Evolutionary conservation across 768 basidiomycete species (phyloP).

Genomic region (Calocybe cyanea): DNA sequence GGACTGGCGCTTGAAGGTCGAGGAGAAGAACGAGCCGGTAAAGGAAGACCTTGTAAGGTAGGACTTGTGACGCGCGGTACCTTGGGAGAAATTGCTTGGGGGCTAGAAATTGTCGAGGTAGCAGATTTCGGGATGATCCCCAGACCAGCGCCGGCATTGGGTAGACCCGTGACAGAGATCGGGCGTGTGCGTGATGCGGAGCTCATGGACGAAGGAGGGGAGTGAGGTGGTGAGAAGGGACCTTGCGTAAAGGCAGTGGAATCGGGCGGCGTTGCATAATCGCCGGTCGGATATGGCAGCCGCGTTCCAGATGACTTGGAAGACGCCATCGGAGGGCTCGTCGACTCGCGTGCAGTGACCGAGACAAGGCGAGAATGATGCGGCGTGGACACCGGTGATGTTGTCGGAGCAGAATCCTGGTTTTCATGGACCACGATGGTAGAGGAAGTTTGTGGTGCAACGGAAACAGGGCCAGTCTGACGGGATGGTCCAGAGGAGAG

Average conservation of each 20-base stretch:
- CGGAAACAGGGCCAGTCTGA: conserved; percentile 40
- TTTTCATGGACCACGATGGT: conserved; percentile 35
- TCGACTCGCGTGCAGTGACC: conserved; percentile 55
- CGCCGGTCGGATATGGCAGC: conserved; percentile 80
- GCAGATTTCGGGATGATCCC: conserved; percentile 22
- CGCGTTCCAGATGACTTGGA: conserved; percentile 48
- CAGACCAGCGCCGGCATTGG: conserved; percentile 19
- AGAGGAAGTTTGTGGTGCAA: conserved; percentile 44
- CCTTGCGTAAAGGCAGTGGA: conserved; percentile 29
- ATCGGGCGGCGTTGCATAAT: conserved; percentile 69
- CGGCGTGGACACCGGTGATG: conserved; percentile 27
- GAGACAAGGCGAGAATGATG: conserved; percentile 33
- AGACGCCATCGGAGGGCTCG: conserved; percentile 58
- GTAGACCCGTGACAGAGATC: conserved; percentile 42
- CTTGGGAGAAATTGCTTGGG: conserved; percentile 17
- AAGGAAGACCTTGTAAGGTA: conserved; percentile 31
- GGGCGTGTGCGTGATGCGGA: conserved; percentile 46
- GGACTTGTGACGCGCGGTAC: conserved; percentile 15
- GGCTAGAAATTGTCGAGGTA: conserved; percentile 20
- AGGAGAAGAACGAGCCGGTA: conserved; percentile 34
- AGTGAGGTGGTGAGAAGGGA: conserved; percentile 37
- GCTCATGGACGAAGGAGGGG: conserved; percentile 50
- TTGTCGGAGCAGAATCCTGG: conserved; percentile 22
- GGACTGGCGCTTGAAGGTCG: conserved; percentile 59
- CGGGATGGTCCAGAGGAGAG: conserved; percentile 50